A percentile compares a stretch with the other conserved stretches of the same genome.
Evolutionary conservation across 768 basidiomycete genomes (phyloP).

Genomic region (Russula dissimulans): DNA sequence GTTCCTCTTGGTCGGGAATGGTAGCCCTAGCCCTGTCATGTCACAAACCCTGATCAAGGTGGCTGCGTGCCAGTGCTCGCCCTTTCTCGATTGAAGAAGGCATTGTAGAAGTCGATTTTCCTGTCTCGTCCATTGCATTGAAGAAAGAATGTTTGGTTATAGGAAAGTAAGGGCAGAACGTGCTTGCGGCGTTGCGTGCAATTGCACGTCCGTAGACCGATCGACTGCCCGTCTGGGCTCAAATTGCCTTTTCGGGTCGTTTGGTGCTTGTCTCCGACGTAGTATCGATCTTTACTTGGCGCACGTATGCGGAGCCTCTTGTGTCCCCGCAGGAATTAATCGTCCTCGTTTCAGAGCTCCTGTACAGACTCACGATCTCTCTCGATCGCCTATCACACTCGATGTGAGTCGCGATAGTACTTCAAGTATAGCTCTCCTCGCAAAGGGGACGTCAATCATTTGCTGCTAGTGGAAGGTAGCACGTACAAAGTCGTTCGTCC

Average conservation of each 20-base stretch:
- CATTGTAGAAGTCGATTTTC: neutral
- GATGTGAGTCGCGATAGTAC: neutral
- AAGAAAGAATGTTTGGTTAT: neutral
- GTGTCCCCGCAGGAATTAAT: neutral
- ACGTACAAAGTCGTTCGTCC: too few species aligned
- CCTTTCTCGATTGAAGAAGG: neutral
- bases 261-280: neutral
- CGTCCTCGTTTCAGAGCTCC: neutral
- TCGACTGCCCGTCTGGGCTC: neutral
- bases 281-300: neutral
- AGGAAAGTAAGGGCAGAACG: conserved; percentile 5
- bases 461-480: too few species aligned
- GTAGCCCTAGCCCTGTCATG: neutral
- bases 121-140: neutral
- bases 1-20: neutral
- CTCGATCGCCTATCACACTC: neutral
- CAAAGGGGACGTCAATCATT: too few species aligned
- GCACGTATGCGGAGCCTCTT: neutral
- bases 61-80: neutral
- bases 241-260: neutral
- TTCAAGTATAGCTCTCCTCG: too few species aligned
- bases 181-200: conserved; percentile 8
- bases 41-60: neutral
- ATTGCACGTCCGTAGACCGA: neutral
- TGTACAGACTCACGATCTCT: neutral